Conservation (phyloP, 148 eudicot genomes). For the Fagopyrum tataricum region DNA sequence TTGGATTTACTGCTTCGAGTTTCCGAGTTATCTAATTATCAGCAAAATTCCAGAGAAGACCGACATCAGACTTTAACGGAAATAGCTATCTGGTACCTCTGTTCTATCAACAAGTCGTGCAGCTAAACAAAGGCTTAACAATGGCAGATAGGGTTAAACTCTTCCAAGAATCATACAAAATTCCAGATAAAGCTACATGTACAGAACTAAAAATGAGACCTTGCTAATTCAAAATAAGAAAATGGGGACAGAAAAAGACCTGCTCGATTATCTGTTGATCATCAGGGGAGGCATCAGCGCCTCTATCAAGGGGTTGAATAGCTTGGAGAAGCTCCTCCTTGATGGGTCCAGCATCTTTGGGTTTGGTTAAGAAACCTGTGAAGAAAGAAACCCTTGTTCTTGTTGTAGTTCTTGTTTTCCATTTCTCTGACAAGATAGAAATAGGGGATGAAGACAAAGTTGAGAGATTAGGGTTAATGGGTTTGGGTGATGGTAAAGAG, state of each 20-base stretch:
- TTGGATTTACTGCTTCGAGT: constrained; percentile 79
- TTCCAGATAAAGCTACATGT: not conserved
- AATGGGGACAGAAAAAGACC: constrained; percentile 19
- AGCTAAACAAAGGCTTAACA: not conserved
- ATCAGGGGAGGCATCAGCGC: constrained; percentile 65
- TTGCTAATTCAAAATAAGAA: not conserved
- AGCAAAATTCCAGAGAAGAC: constrained; percentile 16
- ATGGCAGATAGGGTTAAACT: not conserved
- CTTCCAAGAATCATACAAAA: not conserved
- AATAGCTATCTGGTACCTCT: not conserved
- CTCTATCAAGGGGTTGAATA: constrained; percentile 59
- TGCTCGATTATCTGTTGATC: constrained; percentile 55
- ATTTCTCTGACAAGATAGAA: not conserved
- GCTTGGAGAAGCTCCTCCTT: constrained; percentile 72
- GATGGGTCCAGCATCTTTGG: constrained; percentile 34
- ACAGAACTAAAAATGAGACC: not conserved
- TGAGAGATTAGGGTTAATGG: constrained; percentile 12
- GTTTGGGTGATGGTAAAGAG: constrained; percentile 16
- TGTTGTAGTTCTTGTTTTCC: constrained; percentile 12
- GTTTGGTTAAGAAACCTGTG: constrained; percentile 42
- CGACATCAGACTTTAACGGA: not conserved
- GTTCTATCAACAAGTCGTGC: not conserved
- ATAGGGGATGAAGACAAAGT: not conserved
- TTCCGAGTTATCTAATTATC: constrained; percentile 52
- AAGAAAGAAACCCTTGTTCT: constrained; percentile 47